Evolutionary conservation across 2,329 filamentous ascomycete genomes (phyloP), one percentile per base, ranked within the genome.

Genomic region (Talaromyces funiculosus): DNA sequence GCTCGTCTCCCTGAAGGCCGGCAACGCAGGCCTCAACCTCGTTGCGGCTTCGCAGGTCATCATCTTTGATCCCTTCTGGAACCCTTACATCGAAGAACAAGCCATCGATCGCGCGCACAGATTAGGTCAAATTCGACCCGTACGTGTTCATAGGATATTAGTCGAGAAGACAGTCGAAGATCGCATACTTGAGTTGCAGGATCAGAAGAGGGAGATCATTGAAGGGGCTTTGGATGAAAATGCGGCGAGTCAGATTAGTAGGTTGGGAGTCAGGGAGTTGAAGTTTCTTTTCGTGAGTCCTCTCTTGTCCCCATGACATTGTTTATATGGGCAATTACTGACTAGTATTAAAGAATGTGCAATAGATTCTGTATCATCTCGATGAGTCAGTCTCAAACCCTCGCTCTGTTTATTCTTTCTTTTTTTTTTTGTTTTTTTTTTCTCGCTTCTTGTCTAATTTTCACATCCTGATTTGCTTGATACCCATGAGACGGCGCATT

Each of bases 1-100:
- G 82, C 80, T 94, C 3, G 84, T 92, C 2, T 92, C 88, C 1
- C 79, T 93, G 53, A 90, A 90, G 67, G 90, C 90, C 1, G 90
- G 90, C 35, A 93, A 93, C 67, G 86, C 92, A 0, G 92, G 92
- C 1, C 82, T 97, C 49, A 97, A 97, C 69, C 81, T 97, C 22
- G 90, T 89, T 40, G 85, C 86, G 18, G 92, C 92, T 0, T 90
- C 87, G 1, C 88, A 91, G 64, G 90, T 96, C 66, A 90, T 97
- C 72, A 89, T 96, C 64, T 86, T 96, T 70, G 92, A 96, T 71
- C 92, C 92, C 0, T 96, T 95, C 77, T 96, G 91, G 90, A 97
- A 96, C 64, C 92, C 92, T 0, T 96, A 89, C 70, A 89, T 95
- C 53, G 92, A 96, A 75, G 90, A 92, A 74, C 92, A 97, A 75